Evolutionary conservation across 768 basidiomycete genomes (phyloP), one percentile per base, ranked within the genome.

Genomic region (Pleurotus giganteus): DNA sequence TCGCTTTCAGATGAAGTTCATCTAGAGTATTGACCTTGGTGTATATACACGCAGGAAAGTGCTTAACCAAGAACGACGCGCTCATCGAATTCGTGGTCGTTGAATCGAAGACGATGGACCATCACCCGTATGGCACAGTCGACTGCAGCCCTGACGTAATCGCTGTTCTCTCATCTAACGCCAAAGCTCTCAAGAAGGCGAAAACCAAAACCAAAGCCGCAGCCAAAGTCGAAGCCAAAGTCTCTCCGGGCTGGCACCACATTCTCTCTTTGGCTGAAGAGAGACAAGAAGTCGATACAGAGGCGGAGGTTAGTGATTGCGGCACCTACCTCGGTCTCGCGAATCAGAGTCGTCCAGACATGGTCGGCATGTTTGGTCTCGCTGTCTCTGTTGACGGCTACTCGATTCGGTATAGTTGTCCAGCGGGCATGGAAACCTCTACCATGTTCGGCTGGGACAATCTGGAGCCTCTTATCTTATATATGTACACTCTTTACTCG

Each of bases 221-320:
- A n/a, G n/a, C n/a, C n/a, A n/a, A n/a, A n/a, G n/a, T n/a, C n/a
- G n/a, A n/a, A n/a, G n/a, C n/a, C n/a, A n/a, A n/a, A n/a, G n/a
- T n/a, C n/a, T n/a, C n/a, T 7, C 12, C 19, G 7, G 9, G 15
- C 7, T 47, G 46, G 54, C 55, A 56, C 15, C 36, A 47, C 26
- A 41, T 51, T 39, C 24, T 41, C 13, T 50, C 47, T 23, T 4
- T 39, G 17, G 51, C 34, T 42, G 56, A 57, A 41, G 13, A 43
- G 17, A 57, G 36, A 21, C 29, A 7, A 34, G 2, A 12, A 28
- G n/a, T 13, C n/a, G 55, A 56, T 32, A 24, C 34, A 27, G 31
- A 37, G 13, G 17, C 13, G 4, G 55, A 47, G 9, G 39, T 51
- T 17, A 11, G 27, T 43, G 51, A 57, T 45, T 50, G 43, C 4